Evolutionary conservation across 495 filamentous ascomycete genomes (phyloP).

Genomic region (Daldinia caldariorum): DNA sequence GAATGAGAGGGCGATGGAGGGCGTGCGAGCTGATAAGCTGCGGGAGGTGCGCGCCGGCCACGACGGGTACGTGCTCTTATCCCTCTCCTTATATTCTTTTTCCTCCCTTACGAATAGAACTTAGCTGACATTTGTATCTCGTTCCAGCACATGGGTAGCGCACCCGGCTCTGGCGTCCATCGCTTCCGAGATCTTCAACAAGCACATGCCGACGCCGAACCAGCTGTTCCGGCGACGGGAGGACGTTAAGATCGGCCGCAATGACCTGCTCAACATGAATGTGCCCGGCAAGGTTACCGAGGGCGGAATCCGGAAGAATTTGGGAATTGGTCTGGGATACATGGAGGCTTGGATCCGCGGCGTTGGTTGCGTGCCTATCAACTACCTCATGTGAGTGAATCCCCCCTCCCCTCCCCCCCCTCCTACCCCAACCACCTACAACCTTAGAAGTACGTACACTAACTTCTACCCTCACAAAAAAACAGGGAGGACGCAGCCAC

Average conservation of each 20-base stretch:
- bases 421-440: not conserved
- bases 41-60: slow-evolving; percentile 95
- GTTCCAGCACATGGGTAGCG: slow-evolving; percentile 79
- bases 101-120: not conserved
- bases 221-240: slow-evolving; percentile 91
- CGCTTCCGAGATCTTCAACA: slow-evolving; percentile 95
- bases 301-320: slow-evolving; percentile 96
- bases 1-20: slow-evolving; percentile 94
- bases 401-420: not conserved
- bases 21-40: slow-evolving; percentile 93
- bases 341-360: slow-evolving; percentile 99
- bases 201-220: slow-evolving; percentile 98
- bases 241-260: slow-evolving; percentile 85
- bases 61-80: slow-evolving; percentile 68
- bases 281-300: slow-evolving; percentile 94
- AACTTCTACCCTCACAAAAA: not conserved
- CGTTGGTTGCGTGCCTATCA: slow-evolving; percentile 96
- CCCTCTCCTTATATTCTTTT: not conserved
- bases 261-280: slow-evolving; percentile 98
- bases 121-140: slow-evolving; percentile 21
- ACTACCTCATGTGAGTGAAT: slow-evolving; percentile 84
- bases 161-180: slow-evolving; percentile 93
- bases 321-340: slow-evolving; percentile 95
- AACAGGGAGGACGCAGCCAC: slow-evolving; percentile 91
- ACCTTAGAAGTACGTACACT: too few species aligned